Evolutionary conservation across 2,329 filamentous ascomycete species (phyloP).

Genomic region (Ilyonectria robusta): DNA sequence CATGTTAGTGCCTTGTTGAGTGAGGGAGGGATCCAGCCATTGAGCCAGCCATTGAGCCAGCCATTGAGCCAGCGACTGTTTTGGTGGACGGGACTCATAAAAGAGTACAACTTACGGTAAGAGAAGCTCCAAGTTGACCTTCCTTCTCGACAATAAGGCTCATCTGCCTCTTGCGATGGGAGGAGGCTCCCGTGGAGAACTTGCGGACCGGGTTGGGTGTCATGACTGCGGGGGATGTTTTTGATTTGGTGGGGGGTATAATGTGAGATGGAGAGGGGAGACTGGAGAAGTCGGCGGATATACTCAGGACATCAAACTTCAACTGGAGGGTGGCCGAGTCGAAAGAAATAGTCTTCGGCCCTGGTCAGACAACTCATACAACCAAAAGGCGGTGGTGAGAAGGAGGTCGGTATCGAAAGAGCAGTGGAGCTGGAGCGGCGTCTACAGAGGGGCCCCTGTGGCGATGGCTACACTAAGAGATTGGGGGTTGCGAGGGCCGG

Average conservation of each 20-base stretch:
- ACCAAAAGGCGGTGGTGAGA: constrained; percentile 46
- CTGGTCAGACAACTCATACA: constrained; percentile 42
- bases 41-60: not conserved
- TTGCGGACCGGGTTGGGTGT: constrained; percentile 51
- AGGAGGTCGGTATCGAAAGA: constrained; percentile 45
- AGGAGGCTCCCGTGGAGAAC: constrained; percentile 62
- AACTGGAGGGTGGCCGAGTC: constrained; percentile 29
- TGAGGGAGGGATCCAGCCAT: not conserved
- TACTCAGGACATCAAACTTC: constrained; percentile 27
- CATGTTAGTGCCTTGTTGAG: constrained; percentile 22
- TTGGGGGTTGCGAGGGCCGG: constrained; percentile 32
- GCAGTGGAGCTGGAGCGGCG: constrained; percentile 40
- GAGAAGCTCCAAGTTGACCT: constrained; percentile 60
- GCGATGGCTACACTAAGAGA: constrained; percentile 39
- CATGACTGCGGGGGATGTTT: constrained; percentile 42
- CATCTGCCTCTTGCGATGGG: constrained; percentile 63
- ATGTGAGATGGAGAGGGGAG: constrained; percentile 20
- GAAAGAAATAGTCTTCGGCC: constrained; percentile 43
- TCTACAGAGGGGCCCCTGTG: constrained; percentile 38
- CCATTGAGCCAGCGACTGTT: not conserved
- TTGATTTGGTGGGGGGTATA: constrained; percentile 29
- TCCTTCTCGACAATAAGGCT: constrained; percentile 60
- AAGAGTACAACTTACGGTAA: constrained; percentile 57
- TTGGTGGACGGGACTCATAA: not conserved
- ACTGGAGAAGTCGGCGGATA: constrained; percentile 25